Base-by-base conservation (phyloP, 83 land plant species). In the Picea abies region DNA sequence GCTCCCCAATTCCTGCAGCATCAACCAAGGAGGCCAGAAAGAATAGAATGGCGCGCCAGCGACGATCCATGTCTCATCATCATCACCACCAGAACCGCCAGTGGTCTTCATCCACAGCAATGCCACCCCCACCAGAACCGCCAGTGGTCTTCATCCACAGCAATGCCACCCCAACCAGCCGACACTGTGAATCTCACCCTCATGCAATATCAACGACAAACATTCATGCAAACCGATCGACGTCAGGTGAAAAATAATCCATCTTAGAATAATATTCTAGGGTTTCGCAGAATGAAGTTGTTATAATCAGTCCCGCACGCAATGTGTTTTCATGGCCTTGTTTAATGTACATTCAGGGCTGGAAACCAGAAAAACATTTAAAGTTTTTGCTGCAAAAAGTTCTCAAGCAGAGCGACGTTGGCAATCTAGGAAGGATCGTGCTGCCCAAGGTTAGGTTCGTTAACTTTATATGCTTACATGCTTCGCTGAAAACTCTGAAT, bases 331-430 rank as follows among this genome's bases (percentile, higher is more conserved):
- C 11, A 47, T 41, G n/a, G 17, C 22, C 78, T 49, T 23, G 9
- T 61, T 22, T 23, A 7, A 15, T 81, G 56, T 80, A 3, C 52
- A 3, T 65, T 17, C 82, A 93, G 96, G 90, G 90, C 15, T 84
- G 85, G 90, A 94, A 87, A 35, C 71, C 86, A 1, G 97, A 94
- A 83, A 94, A 94, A 91, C 91, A 94, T 65, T 78, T 94, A 84
- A 88, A 82, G 84, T 92, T 94, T 66, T 87, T 94, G 14, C 79
- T 94, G 44, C 92, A 94, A 83, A 94, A 94, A 79, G 90, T 90
- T 64, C 80, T 94, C 76, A 94, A 92, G 87, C 94, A 92, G 61
- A 94, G 96, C 78, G 96, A 94, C 69, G 96, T 94, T 19, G 94
- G 94, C 8, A 94, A 85, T 79, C 87, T 94, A 10, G 94, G 96